A percentile compares a stretch with the other conserved stretches of the same genome.
These are phyloP conservation scores for Trichoderma asperelloides DNA, from an alignment of 495 filamentous ascomycete genomes.

Conservation along the genomic window DNA sequence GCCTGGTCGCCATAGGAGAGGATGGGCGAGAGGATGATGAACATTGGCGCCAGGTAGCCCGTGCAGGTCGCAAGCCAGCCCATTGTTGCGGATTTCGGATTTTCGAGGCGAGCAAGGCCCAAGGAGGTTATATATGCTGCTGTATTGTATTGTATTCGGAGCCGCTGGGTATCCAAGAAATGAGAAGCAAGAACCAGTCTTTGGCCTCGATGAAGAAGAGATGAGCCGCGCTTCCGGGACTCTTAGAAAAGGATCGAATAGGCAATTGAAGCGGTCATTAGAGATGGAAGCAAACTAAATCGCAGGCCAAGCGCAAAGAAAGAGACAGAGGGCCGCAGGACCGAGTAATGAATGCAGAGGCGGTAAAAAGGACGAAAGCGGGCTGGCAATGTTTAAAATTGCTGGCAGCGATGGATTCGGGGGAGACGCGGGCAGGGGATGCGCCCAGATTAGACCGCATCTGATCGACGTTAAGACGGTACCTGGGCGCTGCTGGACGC, in stretches of 20 bases:
- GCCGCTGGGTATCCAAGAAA: not conserved
- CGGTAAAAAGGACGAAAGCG: slow-evolving; percentile 7
- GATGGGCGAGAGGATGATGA: slow-evolving; percentile 71
- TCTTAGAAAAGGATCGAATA: not conserved
- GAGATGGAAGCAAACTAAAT: not conserved
- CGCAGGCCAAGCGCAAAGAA: not conserved
- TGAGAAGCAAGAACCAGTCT: not conserved
- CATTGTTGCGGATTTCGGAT: slow-evolving; percentile 19
- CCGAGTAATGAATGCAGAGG: not conserved
- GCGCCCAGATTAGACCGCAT: not conserved
- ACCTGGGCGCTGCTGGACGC: not conserved
- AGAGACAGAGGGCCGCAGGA: not conserved
- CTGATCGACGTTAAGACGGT: not conserved
- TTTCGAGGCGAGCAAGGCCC: not conserved
- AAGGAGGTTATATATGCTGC: not conserved
- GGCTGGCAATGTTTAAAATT: slow-evolving; percentile 1
- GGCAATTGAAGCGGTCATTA: not conserved
- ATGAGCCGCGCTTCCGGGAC: not conserved
- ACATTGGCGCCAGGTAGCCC: slow-evolving; percentile 44
- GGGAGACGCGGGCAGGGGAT: not conserved
- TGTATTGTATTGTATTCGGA: not conserved
- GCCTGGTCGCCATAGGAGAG: slow-evolving; percentile 91
- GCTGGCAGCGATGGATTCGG: not conserved
- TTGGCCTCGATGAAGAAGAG: not conserved
- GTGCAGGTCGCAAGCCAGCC: slow-evolving; percentile 34